These are phyloP conservation scores for Podospora anserina DNA, from an alignment of 495 filamentous ascomycete species.

Conservation along the genomic window DNA sequence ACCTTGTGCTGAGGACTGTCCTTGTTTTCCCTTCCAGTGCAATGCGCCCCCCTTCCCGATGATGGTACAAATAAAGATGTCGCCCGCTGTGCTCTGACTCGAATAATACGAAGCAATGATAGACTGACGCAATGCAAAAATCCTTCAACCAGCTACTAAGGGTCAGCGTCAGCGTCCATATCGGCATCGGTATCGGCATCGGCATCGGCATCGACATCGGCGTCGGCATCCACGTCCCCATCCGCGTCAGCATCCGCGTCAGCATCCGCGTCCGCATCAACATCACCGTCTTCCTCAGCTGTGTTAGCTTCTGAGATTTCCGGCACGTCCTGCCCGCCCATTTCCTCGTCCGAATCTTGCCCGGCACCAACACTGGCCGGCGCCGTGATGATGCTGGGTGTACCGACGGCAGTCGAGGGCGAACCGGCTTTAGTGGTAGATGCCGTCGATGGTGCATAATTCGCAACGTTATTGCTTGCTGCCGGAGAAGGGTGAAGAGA, in stretches of 20 bases:
- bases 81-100: conserved; percentile 7
- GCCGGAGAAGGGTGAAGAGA: background rate
- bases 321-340: background rate
- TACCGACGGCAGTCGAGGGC: conserved; percentile 1
- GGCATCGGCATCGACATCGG: background rate
- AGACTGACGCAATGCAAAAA: background rate
- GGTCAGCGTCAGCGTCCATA: background rate
- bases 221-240: conserved; percentile 26
- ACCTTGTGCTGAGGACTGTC: background rate
- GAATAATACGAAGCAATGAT: background rate
- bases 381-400: conserved; percentile 1
- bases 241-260: conserved; percentile 29
- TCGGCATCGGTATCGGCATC: background rate
- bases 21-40: background rate
- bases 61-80: background rate
- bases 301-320: background rate
- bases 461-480: background rate
- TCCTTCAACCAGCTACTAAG: background rate
- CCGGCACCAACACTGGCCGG: conserved; percentile 22
- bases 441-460: background rate
- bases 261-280: conserved; percentile 15
- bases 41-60: background rate
- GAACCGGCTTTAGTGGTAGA: background rate
- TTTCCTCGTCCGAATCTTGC: conserved; percentile 12
- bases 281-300: conserved; percentile 1